Evolutionary conservation across 805 yeast genomes (phyloP).

Genomic region (Starmera quercuum): DNA sequence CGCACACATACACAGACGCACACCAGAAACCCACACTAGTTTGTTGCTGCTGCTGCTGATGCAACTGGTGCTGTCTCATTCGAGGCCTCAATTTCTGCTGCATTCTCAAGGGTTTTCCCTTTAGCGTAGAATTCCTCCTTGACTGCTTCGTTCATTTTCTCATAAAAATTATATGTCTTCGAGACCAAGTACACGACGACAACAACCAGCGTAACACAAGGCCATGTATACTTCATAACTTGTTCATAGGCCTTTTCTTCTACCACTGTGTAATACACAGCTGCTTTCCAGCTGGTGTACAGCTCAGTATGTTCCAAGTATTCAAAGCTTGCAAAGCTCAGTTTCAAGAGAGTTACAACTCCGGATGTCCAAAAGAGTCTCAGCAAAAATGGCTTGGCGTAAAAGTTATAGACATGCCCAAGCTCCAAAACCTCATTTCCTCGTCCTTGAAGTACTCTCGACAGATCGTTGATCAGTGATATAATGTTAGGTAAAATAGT

Average conservation of each 20-base stretch:
- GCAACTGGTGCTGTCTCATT: too few relatives aligned
- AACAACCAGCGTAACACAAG: slow-evolving; percentile 9
- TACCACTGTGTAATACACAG: slow-evolving; percentile 7
- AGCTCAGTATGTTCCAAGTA: slow-evolving; percentile 6
- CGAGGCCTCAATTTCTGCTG: neutral
- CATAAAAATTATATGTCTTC: neutral
- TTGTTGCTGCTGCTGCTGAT: too few relatives aligned
- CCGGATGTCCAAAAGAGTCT: slow-evolving; percentile 3
- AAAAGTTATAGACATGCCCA: too few relatives aligned
- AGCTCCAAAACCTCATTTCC: too few relatives aligned
- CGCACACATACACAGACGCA: too few relatives aligned
- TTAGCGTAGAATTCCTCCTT: slow-evolving; percentile 49
- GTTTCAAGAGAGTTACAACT: slow-evolving; percentile 10
- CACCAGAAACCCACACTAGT: too few relatives aligned
- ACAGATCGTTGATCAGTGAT: too few relatives aligned
- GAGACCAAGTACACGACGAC: neutral
- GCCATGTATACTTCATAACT: slow-evolving; percentile 14
- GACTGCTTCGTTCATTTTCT: slow-evolving; percentile 34
- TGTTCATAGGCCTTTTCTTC: slow-evolving; percentile 1
- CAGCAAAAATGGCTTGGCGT: slow-evolving; percentile 1
- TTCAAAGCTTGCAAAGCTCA: slow-evolving; percentile 11
- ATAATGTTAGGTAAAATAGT: too few relatives aligned
- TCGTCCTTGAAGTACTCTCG: too few relatives aligned
- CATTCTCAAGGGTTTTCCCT: slow-evolving; percentile 43
- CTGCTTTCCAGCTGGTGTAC: slow-evolving; percentile 12